Percentiles rank a stretch among this genome's conserved stretches.
Conservation (phyloP, 75 land plant species). For the Pinus taeda region DNA sequence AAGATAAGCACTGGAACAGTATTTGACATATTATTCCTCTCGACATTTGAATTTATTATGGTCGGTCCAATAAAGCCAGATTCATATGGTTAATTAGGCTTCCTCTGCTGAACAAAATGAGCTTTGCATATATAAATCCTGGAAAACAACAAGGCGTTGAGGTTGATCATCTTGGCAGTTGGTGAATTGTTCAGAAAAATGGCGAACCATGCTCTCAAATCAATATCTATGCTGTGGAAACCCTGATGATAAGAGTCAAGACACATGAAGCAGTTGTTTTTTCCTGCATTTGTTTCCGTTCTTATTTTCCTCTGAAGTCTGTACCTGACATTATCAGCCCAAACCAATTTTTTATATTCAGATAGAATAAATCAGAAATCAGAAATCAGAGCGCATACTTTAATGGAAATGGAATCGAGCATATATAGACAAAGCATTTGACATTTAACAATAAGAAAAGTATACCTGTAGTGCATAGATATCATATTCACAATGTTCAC, state of each 20-base stretch:
- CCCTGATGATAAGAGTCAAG: neutral
- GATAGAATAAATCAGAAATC: neutral
- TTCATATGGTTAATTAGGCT: neutral
- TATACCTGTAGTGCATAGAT: neutral
- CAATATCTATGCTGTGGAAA: neutral
- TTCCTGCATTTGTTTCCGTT: neutral
- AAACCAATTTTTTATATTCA: neutral
- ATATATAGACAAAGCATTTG: neutral
- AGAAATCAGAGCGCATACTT: neutral
- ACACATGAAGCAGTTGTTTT: neutral
- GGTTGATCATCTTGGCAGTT: neutral
- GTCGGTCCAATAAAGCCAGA: conserved; percentile 8
- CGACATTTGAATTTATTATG: conserved; percentile 3
- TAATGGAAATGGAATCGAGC: neutral
- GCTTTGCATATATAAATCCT: neutral
- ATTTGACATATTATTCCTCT: neutral
- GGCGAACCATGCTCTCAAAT: neutral
- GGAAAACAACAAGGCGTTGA: neutral
- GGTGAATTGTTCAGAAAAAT: conserved; percentile 1
- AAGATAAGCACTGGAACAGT: neutral
- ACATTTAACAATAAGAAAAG: neutral
- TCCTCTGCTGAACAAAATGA: neutral
- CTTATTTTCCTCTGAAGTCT: neutral
- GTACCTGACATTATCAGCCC: no score
- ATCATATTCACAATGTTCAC: neutral